These are phyloP conservation scores for Pseudocercospora fuligena DNA, from an alignment of 2,329 filamentous ascomycete species.

Conservation along the genomic window DNA sequence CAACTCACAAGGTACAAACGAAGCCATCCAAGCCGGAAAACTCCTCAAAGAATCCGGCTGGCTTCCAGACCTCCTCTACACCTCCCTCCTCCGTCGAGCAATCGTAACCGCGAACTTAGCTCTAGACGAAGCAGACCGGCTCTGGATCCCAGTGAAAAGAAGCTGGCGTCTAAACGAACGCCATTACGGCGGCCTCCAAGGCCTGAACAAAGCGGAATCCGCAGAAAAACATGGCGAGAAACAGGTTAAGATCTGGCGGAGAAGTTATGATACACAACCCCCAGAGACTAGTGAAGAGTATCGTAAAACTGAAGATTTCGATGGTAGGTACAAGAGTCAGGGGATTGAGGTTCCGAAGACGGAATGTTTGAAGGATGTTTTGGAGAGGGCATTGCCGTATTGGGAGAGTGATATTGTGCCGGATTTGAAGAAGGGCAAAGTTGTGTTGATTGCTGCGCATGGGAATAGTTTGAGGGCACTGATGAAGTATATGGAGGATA, in stretches of 20 bases:
- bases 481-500: slow-evolving; percentile 24
- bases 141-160: slow-evolving; percentile 20
- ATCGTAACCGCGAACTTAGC: slow-evolving; percentile 20
- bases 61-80: slow-evolving; percentile 22
- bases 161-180: slow-evolving; percentile 21
- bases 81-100: slow-evolving; percentile 20
- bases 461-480: slow-evolving; percentile 22
- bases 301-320: slow-evolving; percentile 16
- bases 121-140: slow-evolving; percentile 15
- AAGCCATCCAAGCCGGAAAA: slow-evolving; percentile 22
- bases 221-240: slow-evolving; percentile 19
- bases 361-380: slow-evolving; percentile 23
- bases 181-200: slow-evolving; percentile 23
- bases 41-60: slow-evolving; percentile 18
- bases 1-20: slow-evolving; percentile 19
- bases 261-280: slow-evolving; percentile 13
- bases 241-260: slow-evolving; percentile 19
- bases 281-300: slow-evolving; percentile 18
- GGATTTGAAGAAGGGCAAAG: slow-evolving; percentile 14
- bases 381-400: slow-evolving; percentile 20
- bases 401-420: slow-evolving; percentile 19
- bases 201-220: slow-evolving; percentile 18
- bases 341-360: slow-evolving; percentile 19
- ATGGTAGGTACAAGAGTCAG: slow-evolving; percentile 15
- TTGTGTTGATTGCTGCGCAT: slow-evolving; percentile 23